Evolutionary conservation across 768 basidiomycete species (phyloP).

Genomic region (Auriscalpium vulgare): DNA sequence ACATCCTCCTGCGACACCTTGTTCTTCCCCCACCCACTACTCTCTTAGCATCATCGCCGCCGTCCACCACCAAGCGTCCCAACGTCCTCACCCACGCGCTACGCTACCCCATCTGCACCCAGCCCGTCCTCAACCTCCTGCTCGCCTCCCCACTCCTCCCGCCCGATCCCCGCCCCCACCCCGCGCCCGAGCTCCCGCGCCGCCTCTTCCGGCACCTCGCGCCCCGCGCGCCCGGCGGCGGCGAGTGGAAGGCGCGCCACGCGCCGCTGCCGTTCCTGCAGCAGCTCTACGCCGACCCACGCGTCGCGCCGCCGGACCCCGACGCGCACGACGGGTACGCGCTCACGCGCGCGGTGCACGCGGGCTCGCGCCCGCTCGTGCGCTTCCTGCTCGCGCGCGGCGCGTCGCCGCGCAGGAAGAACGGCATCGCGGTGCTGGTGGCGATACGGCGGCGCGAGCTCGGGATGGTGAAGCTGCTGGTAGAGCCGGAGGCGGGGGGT

Average conservation of each 20-base stretch:
- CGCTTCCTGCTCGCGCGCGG: constrained; percentile 61
- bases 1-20: constrained; percentile 38
- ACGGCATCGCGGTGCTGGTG: constrained; percentile 58
- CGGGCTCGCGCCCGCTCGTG: constrained; percentile 54
- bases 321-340: constrained; percentile 79
- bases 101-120: constrained; percentile 42
- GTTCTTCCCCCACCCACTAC: background rate
- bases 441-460: constrained; percentile 71
- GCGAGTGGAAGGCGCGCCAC: constrained; percentile 40
- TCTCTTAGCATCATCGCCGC: background rate
- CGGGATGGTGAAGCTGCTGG: constrained; percentile 61
- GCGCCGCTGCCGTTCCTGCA: constrained; percentile 58
- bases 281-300: constrained; percentile 40
- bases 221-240: background rate
- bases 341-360: constrained; percentile 70
- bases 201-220: constrained; percentile 54
- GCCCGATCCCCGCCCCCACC: background rate
- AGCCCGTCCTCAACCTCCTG: constrained; percentile 38
- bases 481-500: constrained; percentile 38
- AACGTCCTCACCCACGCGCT: constrained; percentile 38
- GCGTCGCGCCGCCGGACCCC: constrained; percentile 35
- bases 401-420: constrained; percentile 59
- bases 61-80: background rate
- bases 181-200: constrained; percentile 47
- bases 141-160: constrained; percentile 22